phyloP scores from a whole-genome alignment of 345 rosid genomes.

The Jatropha curcas region DNA sequence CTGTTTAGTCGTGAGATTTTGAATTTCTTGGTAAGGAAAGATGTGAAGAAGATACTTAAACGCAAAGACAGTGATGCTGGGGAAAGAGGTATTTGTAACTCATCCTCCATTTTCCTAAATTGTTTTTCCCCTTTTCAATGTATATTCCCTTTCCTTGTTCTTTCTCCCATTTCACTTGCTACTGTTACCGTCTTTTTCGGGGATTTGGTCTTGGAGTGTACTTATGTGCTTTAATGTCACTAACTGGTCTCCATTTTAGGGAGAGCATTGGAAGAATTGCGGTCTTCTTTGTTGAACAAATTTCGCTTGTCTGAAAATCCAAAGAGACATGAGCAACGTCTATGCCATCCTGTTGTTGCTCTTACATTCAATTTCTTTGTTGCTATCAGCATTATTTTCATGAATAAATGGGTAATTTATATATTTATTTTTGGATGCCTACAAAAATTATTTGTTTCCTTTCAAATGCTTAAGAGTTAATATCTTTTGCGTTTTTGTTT shows the following conservation, averaged over 20 bases:
- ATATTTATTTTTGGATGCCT: neutral
- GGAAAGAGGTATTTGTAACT: slow-evolving; percentile 46
- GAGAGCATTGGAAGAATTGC: slow-evolving; percentile 69
- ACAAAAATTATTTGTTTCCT: neutral
- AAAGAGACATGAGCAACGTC: slow-evolving; percentile 62
- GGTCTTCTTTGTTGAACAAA: slow-evolving; percentile 64
- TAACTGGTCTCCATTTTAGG: too few species aligned
- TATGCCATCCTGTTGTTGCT: slow-evolving; percentile 64
- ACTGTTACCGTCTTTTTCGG: too few species aligned
- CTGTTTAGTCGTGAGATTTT: slow-evolving; percentile 42
- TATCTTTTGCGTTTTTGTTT: neutral
- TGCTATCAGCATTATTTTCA: slow-evolving; percentile 76
- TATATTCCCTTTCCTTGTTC: too few species aligned
- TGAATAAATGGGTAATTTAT: slow-evolving; percentile 73
- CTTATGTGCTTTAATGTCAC: too few species aligned
- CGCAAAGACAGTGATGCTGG: slow-evolving; percentile 96
- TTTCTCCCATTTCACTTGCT: too few species aligned
- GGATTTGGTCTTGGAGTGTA: too few species aligned
- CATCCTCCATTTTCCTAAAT: too few species aligned
- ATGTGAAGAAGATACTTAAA: slow-evolving; percentile 79
- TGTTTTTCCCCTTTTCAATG: too few species aligned
- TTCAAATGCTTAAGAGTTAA: neutral
- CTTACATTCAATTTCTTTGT: slow-evolving; percentile 79
- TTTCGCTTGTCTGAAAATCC: slow-evolving; percentile 59
- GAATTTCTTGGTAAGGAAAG: slow-evolving; percentile 48